These are phyloP conservation scores for Umbelopsis sp. DNA, from an alignment of 192 early-diverging fungal species.

Conservation along the genomic window DNA sequence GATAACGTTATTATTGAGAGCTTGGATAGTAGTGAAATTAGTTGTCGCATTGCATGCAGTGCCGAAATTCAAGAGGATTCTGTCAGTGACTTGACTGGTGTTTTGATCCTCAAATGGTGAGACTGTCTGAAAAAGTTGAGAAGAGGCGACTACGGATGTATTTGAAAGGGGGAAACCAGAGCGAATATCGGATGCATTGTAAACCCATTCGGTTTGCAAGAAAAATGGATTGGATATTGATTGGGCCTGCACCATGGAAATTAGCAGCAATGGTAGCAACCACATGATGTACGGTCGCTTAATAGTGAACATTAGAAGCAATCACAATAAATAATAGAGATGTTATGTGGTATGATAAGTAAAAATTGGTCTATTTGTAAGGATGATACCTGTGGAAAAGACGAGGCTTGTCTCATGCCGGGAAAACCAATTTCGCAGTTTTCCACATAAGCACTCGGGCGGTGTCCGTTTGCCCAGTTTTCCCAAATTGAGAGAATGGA, in stretches of 20 bases:
- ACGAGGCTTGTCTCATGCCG: neutral
- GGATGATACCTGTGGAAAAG: no score
- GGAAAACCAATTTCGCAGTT: slow-evolving; percentile 1
- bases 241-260: neutral
- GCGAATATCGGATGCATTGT: neutral
- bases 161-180: no score
- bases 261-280: neutral
- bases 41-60: slow-evolving; percentile 24
- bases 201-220: neutral
- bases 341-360: neutral
- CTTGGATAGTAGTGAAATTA: neutral
- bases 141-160: neutral
- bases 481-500: neutral
- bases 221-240: neutral
- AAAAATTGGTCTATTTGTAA: neutral
- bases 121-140: slow-evolving; percentile 31
- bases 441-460: neutral
- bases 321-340: neutral
- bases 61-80: slow-evolving; percentile 29
- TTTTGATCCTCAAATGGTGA: neutral
- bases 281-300: neutral
- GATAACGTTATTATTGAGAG: slow-evolving; percentile 10
- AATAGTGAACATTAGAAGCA: neutral
- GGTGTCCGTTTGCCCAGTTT: neutral
- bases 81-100: slow-evolving; percentile 12